These are phyloP conservation scores for Quercus aquifolioides DNA, from an alignment of 306 rosid species.

Conservation along the genomic window DNA sequence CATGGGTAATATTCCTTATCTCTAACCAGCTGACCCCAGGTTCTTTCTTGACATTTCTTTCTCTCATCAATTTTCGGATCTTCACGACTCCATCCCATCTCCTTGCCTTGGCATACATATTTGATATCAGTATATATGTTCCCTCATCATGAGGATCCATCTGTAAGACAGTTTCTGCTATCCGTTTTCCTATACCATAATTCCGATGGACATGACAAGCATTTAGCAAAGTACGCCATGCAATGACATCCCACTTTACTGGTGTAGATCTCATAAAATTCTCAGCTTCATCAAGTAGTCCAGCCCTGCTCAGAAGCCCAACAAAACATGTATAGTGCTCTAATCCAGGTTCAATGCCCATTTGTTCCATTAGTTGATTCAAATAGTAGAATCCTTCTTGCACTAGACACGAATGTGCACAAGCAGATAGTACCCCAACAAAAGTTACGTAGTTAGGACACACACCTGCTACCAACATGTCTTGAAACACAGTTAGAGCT, in stretches of 20 bases:
- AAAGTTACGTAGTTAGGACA: constrained; percentile 53
- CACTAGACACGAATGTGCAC: constrained; percentile 55
- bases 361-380: constrained; percentile 42
- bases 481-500: constrained; percentile 51
- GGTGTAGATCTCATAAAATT: constrained; percentile 23
- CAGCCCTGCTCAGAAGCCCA: constrained; percentile 38
- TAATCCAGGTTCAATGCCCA: constrained; percentile 30
- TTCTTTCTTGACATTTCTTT: constrained; percentile 36
- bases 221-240: constrained; percentile 38
- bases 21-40: constrained; percentile 51
- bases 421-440: constrained; percentile 55
- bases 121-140: constrained; percentile 32
- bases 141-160: constrained; percentile 39
- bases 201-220: constrained; percentile 35
- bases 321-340: constrained; percentile 41
- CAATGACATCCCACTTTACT: constrained; percentile 36
- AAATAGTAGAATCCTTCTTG: constrained; percentile 51
- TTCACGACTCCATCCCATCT: constrained; percentile 44
- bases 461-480: constrained; percentile 43
- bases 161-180: constrained; percentile 25
- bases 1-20: constrained; percentile 29
- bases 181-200: constrained; percentile 26
- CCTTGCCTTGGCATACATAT: constrained; percentile 41
- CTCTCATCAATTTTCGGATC: constrained; percentile 37
- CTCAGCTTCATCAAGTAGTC: constrained; percentile 36